Evolutionary conservation across 108 stramenopile species (phyloP), one percentile per base, ranked within the genome.

Genomic region (Nitzschia sp.): DNA sequence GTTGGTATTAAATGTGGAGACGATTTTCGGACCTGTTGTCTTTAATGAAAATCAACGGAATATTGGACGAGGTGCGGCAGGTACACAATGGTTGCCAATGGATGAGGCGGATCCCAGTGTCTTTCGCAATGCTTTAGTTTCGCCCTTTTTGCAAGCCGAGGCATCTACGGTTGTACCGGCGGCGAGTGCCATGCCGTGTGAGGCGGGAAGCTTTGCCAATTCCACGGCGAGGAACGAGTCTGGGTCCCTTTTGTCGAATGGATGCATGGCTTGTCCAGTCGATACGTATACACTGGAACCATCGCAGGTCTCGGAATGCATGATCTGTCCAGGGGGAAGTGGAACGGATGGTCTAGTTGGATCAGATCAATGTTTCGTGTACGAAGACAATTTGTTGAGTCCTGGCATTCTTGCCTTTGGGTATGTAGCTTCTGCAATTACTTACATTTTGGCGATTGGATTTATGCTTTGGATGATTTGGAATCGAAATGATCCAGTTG

Each of bases 11-110:
- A 73, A 75, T 0, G 68, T 54, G 0, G 71, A 84, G 3, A 84
- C 86, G 11, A 75, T 87, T 27, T 87, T 82, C 61, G 86, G 86
- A 1, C 81, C 76, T n/a, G 65, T 84, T 11, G 36, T 54, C 1
- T 80, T 87, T 26, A 49, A 83, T 51, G 62, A 69, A 32, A 54
- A 74, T 56, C 78, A 77, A 34, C 64, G 80, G 24, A 87, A 87
- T 32, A 58, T 42, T 42, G 86, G 86, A 6, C 81, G 86, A 34
- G 81, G 51, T 27, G 68, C 83, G 1, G 86, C 86, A 21, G 78
- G 71, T 23, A 82, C 68, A 4, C 86, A 87, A 70, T 80, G 82
- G 78, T 59, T 82, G 17, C 67, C 66, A 63, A 38, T 13, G 26
- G 47, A 29, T 18, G 19, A 33, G 9, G 58, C 58, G 15, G 58